Percentiles rank a stretch among this genome's conserved stretches.
These are phyloP conservation scores for Xylariales sp. DNA, from an alignment of 2,329 filamentous ascomycete species.

Conservation along the genomic window DNA sequence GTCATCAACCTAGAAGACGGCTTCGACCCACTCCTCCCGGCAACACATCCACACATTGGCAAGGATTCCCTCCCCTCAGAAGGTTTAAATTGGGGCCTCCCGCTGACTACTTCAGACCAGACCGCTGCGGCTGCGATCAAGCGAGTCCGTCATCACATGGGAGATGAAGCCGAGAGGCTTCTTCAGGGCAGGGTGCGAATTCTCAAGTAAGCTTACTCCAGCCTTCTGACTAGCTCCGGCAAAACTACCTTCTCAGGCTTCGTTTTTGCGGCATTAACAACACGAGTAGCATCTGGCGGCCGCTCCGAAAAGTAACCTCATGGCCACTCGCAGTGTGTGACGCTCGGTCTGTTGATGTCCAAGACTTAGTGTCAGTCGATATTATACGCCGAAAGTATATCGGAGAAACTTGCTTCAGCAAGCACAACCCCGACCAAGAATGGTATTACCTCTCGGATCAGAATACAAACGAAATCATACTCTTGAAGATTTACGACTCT, in stretches of 20 bases:
- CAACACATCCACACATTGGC: not conserved
- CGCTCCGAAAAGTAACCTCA: not conserved
- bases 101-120: too few species aligned
- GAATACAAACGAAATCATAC: not conserved
- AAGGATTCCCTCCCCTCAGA: too few species aligned
- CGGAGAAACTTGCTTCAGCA: not conserved
- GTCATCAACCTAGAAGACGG: not conserved
- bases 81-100: too few species aligned
- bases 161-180: not conserved
- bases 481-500: not conserved
- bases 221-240: too few species aligned
- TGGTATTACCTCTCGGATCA: not conserved
- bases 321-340: not conserved
- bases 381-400: not conserved
- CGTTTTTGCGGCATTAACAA: too few species aligned
- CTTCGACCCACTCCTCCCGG: not conserved
- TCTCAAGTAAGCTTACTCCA: not conserved
- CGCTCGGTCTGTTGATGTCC: not conserved
- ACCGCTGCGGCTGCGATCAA: not conserved
- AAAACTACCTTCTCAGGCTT: too few species aligned
- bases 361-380: not conserved
- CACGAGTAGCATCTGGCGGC: not conserved
- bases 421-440: not conserved
- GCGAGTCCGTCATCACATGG: not conserved
- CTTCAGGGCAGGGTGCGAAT: not conserved